Evolutionary conservation across 768 basidiomycete species (phyloP).

Genomic region (Xerocomus brunneocitrinus): DNA sequence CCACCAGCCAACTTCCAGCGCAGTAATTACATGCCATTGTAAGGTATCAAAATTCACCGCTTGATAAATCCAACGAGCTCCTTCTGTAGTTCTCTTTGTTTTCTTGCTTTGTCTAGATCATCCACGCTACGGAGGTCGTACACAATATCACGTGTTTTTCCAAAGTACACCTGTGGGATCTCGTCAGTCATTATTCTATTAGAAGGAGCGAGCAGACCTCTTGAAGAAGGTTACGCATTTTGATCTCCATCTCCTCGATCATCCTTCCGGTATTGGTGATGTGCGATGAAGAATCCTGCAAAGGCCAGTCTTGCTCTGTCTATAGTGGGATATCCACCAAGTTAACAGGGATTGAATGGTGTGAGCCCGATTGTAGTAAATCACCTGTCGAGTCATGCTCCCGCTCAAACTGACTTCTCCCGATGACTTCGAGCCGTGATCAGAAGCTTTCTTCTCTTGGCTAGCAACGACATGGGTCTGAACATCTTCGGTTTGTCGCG

Average conservation of each 20-base stretch:
- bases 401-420: constrained; percentile 86
- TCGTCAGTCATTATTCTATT: constrained; percentile 7
- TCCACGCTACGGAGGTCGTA: constrained; percentile 86
- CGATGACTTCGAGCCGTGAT: constrained; percentile 52
- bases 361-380: constrained; percentile 23
- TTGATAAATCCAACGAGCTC: constrained; percentile 87
- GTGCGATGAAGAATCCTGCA: constrained; percentile 79
- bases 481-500: constrained; percentile 36
- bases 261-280: constrained; percentile 91
- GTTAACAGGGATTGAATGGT: constrained; percentile 4
- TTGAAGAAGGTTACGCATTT: constrained; percentile 93
- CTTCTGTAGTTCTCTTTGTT: constrained; percentile 82
- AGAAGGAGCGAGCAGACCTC: constrained; percentile 46
- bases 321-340: constrained; percentile 29
- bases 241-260: constrained; percentile 99
- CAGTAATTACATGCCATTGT: constrained; percentile 10
- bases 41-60: constrained; percentile 38
- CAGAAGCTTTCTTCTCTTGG: constrained; percentile 35
- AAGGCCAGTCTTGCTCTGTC: constrained; percentile 83
- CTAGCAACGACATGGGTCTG: constrained; percentile 12
- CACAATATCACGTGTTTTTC: constrained; percentile 93
- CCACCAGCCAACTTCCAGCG: neutral
- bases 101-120: constrained; percentile 76
- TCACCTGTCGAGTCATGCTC: constrained; percentile 94
- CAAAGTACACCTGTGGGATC: constrained; percentile 76